Percentiles rank a stretch among this genome's conserved stretches.
phyloP scores from a whole-genome alignment of 2,329 filamentous ascomycete genomes.

The Cephalotrichum gorgonifer region DNA sequence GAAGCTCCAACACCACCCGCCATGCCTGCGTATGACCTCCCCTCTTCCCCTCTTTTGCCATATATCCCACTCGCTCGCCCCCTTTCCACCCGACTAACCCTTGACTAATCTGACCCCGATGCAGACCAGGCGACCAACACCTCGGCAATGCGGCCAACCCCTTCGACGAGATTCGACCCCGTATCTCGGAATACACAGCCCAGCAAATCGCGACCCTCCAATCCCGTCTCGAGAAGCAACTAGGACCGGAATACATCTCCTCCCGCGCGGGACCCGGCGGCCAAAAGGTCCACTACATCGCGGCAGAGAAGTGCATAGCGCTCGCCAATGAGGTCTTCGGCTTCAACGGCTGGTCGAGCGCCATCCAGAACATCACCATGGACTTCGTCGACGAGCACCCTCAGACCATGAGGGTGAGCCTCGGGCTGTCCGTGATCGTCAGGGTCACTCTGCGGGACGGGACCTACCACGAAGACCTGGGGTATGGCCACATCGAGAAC shows the following conservation, averaged over 20 bases:
- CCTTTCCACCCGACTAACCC: not conserved
- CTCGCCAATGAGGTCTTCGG: slow-evolving; percentile 93
- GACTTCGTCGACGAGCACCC: slow-evolving; percentile 89
- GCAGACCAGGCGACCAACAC: slow-evolving; percentile 61
- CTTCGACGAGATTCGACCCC: slow-evolving; percentile 62
- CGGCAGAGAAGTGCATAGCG: slow-evolving; percentile 93
- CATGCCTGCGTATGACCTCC: slow-evolving; percentile 33
- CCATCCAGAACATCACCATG: slow-evolving; percentile 89
- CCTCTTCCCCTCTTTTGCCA: too few relatives aligned
- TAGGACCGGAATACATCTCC: slow-evolving; percentile 94
- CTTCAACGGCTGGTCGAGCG: slow-evolving; percentile 95
- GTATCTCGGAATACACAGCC: slow-evolving; percentile 76
- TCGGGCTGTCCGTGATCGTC: slow-evolving; percentile 84
- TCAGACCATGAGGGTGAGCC: slow-evolving; percentile 65
- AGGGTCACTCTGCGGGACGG: slow-evolving; percentile 85
- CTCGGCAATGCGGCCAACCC: slow-evolving; percentile 56
- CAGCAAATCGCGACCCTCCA: slow-evolving; percentile 82
- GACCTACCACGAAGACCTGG: slow-evolving; percentile 95
- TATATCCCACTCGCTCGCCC: too few relatives aligned
- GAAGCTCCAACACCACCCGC: slow-evolving; percentile 7
- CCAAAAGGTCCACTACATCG: slow-evolving; percentile 81
- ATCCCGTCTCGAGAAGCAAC: slow-evolving; percentile 77
- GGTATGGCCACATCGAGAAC: slow-evolving; percentile 94
- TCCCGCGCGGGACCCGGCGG: slow-evolving; percentile 73
- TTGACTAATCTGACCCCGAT: slow-evolving; percentile 4